These are phyloP conservation scores for Achaetomium macrosporum DNA, from an alignment of 2,329 filamentous ascomycete species.

Conservation along the genomic window DNA sequence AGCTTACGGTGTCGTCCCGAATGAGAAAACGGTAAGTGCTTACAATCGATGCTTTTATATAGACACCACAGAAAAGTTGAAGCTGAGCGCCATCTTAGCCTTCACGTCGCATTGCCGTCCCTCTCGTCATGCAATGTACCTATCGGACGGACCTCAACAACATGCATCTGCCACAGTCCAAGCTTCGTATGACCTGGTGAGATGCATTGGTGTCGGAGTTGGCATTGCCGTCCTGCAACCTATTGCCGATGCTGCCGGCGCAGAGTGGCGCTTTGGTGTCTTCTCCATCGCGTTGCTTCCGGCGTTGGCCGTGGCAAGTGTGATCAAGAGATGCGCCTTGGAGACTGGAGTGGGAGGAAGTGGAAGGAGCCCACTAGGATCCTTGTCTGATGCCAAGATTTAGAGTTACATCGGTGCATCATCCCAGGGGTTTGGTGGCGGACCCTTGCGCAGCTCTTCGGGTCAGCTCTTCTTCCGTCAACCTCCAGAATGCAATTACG, in stretches of 20 bases:
- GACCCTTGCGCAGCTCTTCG: background rate
- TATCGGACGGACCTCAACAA: background rate
- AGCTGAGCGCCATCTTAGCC: no score
- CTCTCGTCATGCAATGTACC: no score
- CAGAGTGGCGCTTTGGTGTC: background rate
- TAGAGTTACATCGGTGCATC: background rate
- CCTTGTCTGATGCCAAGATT: background rate
- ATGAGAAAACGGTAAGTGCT: no score
- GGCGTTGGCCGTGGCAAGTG: background rate
- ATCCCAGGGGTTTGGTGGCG: background rate
- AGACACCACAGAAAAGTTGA: no score
- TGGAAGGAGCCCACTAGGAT: background rate
- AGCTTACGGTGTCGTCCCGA: no score
- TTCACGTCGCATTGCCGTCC: no score
- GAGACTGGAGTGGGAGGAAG: background rate
- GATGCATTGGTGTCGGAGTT: background rate
- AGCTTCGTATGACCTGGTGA: background rate
- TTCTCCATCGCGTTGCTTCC: background rate
- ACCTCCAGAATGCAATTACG: background rate
- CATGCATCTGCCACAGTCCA: background rate
- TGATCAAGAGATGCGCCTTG: background rate
- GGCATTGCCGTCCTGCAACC: background rate
- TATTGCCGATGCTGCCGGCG: background rate
- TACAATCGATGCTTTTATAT: no score
- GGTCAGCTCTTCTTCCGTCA: background rate